These are phyloP conservation scores for Volvariella volvacea DNA, from an alignment of 1,284 basidiomycete species.

Conservation along the genomic window DNA sequence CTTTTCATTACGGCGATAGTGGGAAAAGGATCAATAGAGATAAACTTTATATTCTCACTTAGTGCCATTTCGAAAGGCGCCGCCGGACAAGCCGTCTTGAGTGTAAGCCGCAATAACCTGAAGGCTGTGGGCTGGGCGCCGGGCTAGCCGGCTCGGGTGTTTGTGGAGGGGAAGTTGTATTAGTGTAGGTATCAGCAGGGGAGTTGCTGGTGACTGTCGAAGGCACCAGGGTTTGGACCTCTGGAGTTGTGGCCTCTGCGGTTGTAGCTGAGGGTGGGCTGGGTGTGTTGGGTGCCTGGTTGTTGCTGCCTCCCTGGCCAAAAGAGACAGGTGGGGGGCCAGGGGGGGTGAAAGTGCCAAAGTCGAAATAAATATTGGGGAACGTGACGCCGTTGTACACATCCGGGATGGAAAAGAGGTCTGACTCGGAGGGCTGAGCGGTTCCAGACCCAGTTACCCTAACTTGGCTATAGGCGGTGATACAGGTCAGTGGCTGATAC, in stretches of 20 bases:
- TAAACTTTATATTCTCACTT: not conserved
- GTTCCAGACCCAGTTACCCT: slow-evolving; percentile 28
- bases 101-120: slow-evolving; percentile 18
- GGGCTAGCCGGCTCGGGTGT: slow-evolving; percentile 5
- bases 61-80: slow-evolving; percentile 9
- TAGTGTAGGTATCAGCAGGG: no score
- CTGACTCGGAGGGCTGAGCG: slow-evolving; percentile 20
- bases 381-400: slow-evolving; percentile 25
- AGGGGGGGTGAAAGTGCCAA: slow-evolving; percentile 28
- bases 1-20: slow-evolving; percentile 7
- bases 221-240: slow-evolving; percentile 6
- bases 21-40: slow-evolving; percentile 5
- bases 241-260: slow-evolving; percentile 9
- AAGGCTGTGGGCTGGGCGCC: slow-evolving; percentile 7
- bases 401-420: slow-evolving; percentile 27
- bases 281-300: slow-evolving; percentile 10
- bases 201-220: slow-evolving; percentile 9
- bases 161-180: slow-evolving; percentile 6
- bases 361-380: slow-evolving; percentile 28
- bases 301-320: slow-evolving; percentile 13
- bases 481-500: not conserved
- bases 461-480: slow-evolving; percentile 20
- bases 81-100: slow-evolving; percentile 20
- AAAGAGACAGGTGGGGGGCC: slow-evolving; percentile 27
- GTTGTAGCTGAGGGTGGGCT: slow-evolving; percentile 8